Conservation (phyloP, 2,329 filamentous ascomycete species). For the Corniculantispora saksenae region DNA sequence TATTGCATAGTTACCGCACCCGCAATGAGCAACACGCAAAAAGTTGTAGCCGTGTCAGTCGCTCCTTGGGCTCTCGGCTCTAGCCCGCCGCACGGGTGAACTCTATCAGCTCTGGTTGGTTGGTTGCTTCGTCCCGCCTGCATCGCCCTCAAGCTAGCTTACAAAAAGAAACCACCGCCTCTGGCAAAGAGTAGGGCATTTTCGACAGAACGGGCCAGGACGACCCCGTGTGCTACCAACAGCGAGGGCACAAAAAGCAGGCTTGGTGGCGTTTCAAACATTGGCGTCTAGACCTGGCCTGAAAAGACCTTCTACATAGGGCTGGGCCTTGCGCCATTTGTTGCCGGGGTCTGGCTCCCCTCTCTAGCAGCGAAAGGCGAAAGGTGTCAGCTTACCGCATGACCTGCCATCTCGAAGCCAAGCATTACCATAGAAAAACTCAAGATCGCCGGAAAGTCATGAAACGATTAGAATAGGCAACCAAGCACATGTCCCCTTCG, state of each 20-base stretch:
- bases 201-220: too few relatives aligned
- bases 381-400: constrained; percentile 10
- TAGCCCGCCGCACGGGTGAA: background rate
- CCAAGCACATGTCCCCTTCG: background rate
- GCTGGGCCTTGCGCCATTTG: constrained; percentile 14
- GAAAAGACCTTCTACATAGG: background rate
- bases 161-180: background rate
- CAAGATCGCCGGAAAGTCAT: background rate
- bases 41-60: background rate
- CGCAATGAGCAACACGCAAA: background rate
- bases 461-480: background rate
- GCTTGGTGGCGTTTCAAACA: constrained; percentile 2
- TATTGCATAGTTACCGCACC: background rate
- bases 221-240: background rate
- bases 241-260: background rate
- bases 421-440: background rate
- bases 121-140: background rate
- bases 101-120: constrained; percentile 7
- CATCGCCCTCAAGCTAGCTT: background rate
- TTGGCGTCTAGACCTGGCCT: background rate
- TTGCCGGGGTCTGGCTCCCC: background rate
- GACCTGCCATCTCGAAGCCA: background rate
- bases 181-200: too few relatives aligned
- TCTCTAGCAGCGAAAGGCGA: too few relatives aligned
- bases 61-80: background rate